Evolutionary conservation across 768 basidiomycete species (phyloP).

Genomic region (Leccinellum rugosiceps): DNA sequence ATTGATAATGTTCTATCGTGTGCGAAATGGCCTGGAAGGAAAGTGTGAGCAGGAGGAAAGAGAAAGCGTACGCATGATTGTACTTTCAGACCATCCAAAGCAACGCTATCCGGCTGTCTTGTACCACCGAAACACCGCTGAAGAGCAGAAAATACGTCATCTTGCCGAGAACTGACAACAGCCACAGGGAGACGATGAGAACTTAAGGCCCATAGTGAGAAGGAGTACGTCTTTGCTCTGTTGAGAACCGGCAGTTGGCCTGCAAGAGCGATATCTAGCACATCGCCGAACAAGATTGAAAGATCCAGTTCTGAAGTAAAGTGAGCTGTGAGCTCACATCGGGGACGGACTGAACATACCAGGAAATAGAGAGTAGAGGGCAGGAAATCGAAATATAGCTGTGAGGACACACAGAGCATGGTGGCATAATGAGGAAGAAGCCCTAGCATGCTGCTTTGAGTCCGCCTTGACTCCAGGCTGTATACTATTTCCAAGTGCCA

Average conservation of each 20-base stretch:
- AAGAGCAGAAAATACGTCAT: slow-evolving; percentile 36
- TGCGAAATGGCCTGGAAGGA: slow-evolving; percentile 23
- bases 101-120: slow-evolving; percentile 11
- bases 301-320: slow-evolving; percentile 42
- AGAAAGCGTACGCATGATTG: neutral
- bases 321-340: neutral
- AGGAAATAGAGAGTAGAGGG: slow-evolving; percentile 44
- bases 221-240: slow-evolving; percentile 41
- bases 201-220: slow-evolving; percentile 50
- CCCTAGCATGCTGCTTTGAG: slow-evolving; percentile 38
- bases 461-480: slow-evolving; percentile 27
- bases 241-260: slow-evolving; percentile 36
- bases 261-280: slow-evolving; percentile 42
- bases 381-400: slow-evolving; percentile 47
- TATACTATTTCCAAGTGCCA: neutral
- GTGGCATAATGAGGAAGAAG: slow-evolving; percentile 47
- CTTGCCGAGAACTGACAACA: slow-evolving; percentile 33
- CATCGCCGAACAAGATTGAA: slow-evolving; percentile 39
- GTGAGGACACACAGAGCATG: slow-evolving; percentile 51
- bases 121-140: slow-evolving; percentile 34
- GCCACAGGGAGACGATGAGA: slow-evolving; percentile 45
- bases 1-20: slow-evolving; percentile 16
- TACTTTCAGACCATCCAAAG: slow-evolving; percentile 31
- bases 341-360: slow-evolving; percentile 37
- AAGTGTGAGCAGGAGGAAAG: slow-evolving; percentile 5